Evolutionary conservation across 192 early-diverging fungal species (phyloP), one percentile per base, ranked within the genome.

Genomic region (Phycomyces blakesleeanus): DNA sequence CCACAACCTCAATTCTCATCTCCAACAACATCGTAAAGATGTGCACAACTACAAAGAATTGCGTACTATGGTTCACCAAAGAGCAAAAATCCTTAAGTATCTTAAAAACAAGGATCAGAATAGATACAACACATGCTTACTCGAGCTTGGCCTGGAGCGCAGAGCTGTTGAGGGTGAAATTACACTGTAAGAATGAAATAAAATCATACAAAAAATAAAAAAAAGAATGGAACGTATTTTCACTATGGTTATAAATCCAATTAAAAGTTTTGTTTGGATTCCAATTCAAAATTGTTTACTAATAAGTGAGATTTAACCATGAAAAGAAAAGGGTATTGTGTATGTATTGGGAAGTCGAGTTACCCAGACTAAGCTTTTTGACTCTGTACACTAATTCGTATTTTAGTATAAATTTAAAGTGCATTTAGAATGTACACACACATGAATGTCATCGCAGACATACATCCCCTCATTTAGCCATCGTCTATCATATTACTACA

Each of bases 41-140:
- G 90, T 84, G 67, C 89, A 90, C 62, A 96, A 90, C 78, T 91
- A 93, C 67, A 86, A 92, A 55, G 75, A 83, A 50, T 84, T 97
- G 64, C 87, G 91, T 59, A 80, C 81, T 54, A 81, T 88, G 71
- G 76, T 93, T 50, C 88, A 91, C 63, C 91, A 93, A 78, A 83
- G 94, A 24, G 86, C 87, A 49, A 85, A 83, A 50, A 84, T 96
- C 24, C 83, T 98, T 26, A 91, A 90, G 76, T 98, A 98, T 75
- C 80, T 98, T 38, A 87, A 92, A 77, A 82, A 85, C 58, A 71
- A 82, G 65, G 72, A 79, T 55, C 73, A 85, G 11, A 80, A 79
- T 61, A 80, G 88, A 76, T 92, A 90, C 73, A 81, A 85, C 52
- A 39, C 72, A 52, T 89, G 87, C 57, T 75, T 92, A 14, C 82